Conservation (phyloP, 2,329 filamentous ascomycete genomes). For the Sclerotinia borealis region DNA sequence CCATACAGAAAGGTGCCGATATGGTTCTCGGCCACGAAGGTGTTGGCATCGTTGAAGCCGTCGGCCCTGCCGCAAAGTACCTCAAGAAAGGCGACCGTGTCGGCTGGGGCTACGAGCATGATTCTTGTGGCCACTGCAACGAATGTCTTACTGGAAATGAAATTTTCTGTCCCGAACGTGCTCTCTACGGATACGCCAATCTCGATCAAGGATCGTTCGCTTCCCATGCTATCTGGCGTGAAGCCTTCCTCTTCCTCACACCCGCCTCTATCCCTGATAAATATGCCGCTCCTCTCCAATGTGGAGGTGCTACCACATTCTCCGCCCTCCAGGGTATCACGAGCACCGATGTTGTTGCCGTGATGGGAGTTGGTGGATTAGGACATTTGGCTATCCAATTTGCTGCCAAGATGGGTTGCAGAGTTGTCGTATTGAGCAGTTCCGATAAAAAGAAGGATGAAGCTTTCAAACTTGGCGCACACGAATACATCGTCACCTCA, state of each 20-base stretch:
- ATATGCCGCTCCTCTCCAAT: constrained; percentile 41
- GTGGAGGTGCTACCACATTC: constrained; percentile 38
- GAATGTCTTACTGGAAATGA: constrained; percentile 38
- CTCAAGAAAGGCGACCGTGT: constrained; percentile 37
- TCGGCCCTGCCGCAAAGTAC: constrained; percentile 48
- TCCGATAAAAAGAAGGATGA: constrained; percentile 57
- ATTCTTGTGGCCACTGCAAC: constrained; percentile 38
- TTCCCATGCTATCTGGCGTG: constrained; percentile 34
- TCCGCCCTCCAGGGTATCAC: constrained; percentile 31
- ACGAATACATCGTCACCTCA: constrained; percentile 54
- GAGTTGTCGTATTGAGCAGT: constrained; percentile 51
- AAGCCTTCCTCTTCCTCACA: constrained; percentile 36
- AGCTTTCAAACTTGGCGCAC: constrained; percentile 51
- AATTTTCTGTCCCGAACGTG: constrained; percentile 36
- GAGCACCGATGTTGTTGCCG: constrained; percentile 29
- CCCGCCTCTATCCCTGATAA: constrained; percentile 33
- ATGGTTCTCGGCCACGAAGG: constrained; percentile 59
- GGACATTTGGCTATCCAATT: constrained; percentile 58
- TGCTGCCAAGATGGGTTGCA: constrained; percentile 55
- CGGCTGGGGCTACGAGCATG: constrained; percentile 40
- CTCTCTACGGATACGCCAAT: constrained; percentile 38
- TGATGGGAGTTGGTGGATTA: constrained; percentile 52
- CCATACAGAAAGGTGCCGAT: constrained; percentile 8
- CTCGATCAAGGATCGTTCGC: constrained; percentile 43
- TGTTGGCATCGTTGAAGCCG: constrained; percentile 56